phyloP scores from a whole-genome alignment of 805 yeast genomes.

The Saturnispora sanitii region DNA sequence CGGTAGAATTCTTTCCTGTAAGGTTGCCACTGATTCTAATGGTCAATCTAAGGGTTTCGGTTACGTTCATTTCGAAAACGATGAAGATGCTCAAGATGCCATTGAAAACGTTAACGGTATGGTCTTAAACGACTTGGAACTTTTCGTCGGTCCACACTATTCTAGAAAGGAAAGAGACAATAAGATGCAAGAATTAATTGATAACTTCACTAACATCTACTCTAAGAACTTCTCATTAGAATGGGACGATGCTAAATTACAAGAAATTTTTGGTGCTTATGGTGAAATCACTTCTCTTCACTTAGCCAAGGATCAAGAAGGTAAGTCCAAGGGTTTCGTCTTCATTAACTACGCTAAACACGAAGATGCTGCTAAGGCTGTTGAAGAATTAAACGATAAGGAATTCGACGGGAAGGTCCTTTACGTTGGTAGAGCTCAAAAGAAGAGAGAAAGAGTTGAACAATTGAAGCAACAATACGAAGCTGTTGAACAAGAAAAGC shows the following conservation, averaged over 20 bases:
- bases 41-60: conserved; percentile 95
- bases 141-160: conserved; percentile 89
- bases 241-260: conserved; percentile 60
- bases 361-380: conserved; percentile 82
- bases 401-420: conserved; percentile 80
- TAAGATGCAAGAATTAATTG: conserved; percentile 80
- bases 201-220: conserved; percentile 92
- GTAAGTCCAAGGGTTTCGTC: conserved; percentile 92
- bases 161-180: conserved; percentile 90
- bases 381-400: conserved; percentile 79
- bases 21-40: conserved; percentile 88
- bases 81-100: conserved; percentile 88
- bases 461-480: conserved; percentile 94
- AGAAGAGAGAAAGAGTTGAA: conserved; percentile 95
- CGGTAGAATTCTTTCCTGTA: conserved; percentile 92
- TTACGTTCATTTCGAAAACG: conserved; percentile 91
- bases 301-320: conserved; percentile 71
- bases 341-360: conserved; percentile 87
- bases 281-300: conserved; percentile 81
- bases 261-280: conserved; percentile 55
- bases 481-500: conserved; percentile 80
- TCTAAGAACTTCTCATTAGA: conserved; percentile 80
- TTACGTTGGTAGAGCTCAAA: conserved; percentile 98
- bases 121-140: conserved; percentile 93
- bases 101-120: conserved; percentile 97